Conservation (phyloP, 371 early-diverging fungal species). For the Nematocida sp. region DNA sequence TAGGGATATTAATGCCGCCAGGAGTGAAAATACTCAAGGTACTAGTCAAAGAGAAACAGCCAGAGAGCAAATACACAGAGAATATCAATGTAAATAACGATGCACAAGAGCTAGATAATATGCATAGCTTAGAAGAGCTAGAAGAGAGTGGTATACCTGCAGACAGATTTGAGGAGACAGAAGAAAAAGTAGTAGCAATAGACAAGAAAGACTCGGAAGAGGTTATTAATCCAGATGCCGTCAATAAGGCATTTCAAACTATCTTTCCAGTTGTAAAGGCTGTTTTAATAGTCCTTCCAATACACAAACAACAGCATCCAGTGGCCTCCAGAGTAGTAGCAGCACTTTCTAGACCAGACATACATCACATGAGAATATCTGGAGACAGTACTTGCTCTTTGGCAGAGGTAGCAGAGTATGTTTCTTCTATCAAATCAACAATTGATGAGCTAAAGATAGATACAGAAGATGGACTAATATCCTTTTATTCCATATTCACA, state of each 20-base stretch:
- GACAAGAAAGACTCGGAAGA: background rate
- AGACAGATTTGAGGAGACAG: background rate
- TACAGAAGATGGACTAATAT: background rate
- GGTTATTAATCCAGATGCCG: background rate
- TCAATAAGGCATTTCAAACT: background rate
- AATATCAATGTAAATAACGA: no score
- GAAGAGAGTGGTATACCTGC: no score
- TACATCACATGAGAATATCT: background rate
- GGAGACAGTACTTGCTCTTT: background rate
- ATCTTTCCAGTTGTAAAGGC: background rate
- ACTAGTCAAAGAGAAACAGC: no score
- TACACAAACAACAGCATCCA: background rate
- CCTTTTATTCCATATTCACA: background rate
- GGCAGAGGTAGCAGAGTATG: background rate
- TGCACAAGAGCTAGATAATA: no score
- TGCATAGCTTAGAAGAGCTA: no score
- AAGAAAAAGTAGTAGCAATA: background rate
- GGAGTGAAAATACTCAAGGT: no score
- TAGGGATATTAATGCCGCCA: no score
- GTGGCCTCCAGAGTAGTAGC: background rate
- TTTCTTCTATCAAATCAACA: background rate
- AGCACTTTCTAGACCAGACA: background rate
- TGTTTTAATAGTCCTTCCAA: background rate
- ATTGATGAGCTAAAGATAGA: background rate
- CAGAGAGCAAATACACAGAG: no score